phyloP scores from a whole-genome alignment of 192 early-diverging fungal genomes.

The Backusella liffmaniae region DNA sequence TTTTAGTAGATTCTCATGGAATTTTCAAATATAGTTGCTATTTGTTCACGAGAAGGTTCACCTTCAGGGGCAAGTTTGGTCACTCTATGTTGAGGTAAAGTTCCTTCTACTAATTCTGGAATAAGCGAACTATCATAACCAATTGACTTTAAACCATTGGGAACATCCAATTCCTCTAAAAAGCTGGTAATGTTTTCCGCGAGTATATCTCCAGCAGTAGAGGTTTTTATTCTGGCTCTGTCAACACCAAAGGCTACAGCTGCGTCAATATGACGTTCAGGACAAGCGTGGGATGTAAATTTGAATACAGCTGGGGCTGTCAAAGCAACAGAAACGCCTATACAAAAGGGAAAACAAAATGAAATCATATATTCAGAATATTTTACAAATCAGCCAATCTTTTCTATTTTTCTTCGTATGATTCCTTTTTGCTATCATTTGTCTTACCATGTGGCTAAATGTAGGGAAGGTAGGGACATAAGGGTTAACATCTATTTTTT shows the following conservation, averaged over 20 bases:
- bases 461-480: background rate
- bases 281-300: constrained; percentile 77
- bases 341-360: background rate
- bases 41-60: constrained; percentile 59
- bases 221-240: constrained; percentile 55
- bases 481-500: background rate
- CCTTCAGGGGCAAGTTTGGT: constrained; percentile 80
- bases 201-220: constrained; percentile 73
- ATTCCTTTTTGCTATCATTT: background rate
- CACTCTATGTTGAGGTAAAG: constrained; percentile 91
- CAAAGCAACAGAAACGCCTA: constrained; percentile 81
- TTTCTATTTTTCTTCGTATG: background rate
- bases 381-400: background rate
- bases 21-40: constrained; percentile 65
- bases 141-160: constrained; percentile 76
- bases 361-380: background rate
- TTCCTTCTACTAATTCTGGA: constrained; percentile 75
- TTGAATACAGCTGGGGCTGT: constrained; percentile 88
- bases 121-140: constrained; percentile 73
- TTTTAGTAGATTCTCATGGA: constrained; percentile 54
- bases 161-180: constrained; percentile 74
- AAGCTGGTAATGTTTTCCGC: constrained; percentile 77
- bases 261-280: constrained; percentile 85
- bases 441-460: constrained; percentile 5
- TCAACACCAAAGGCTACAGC: constrained; percentile 78